phyloP scores from a whole-genome alignment of 2,329 filamentous ascomycete species.

The Fusarium concolor region DNA sequence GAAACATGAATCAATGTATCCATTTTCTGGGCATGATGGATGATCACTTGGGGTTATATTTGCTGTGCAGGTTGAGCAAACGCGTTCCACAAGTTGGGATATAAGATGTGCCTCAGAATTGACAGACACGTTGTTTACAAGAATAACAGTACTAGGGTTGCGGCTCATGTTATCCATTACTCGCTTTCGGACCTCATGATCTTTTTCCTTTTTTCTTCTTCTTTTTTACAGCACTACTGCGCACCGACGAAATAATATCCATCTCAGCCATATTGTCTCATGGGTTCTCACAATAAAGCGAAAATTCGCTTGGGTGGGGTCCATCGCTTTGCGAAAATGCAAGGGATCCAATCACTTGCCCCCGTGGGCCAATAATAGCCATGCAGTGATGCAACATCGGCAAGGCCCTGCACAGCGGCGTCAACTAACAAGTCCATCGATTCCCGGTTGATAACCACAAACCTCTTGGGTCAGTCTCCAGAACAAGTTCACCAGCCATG shows the following conservation, averaged over 20 bases:
- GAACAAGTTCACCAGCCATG: background rate
- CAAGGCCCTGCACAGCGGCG: background rate
- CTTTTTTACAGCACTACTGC: background rate
- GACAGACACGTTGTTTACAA: background rate
- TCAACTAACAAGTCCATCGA: constrained; percentile 9
- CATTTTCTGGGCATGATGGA: too few species aligned
- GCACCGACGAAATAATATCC: constrained; percentile 1
- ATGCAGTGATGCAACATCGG: constrained; percentile 6
- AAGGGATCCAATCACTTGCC: constrained; percentile 36
- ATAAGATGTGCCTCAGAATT: background rate
- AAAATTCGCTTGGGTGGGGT: constrained; percentile 8
- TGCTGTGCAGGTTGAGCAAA: background rate
- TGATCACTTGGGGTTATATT: too few species aligned
- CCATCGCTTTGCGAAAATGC: constrained; percentile 10
- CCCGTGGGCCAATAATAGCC: constrained; percentile 32
- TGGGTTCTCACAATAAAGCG: constrained; percentile 12
- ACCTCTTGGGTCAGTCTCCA: background rate
- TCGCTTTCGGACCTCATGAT: background rate
- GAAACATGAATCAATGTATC: background rate
- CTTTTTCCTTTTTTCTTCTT: too few species aligned
- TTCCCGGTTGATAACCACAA: constrained; percentile 12
- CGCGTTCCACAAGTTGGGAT: background rate
- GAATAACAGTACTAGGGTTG: background rate
- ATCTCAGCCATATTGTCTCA: constrained; percentile 1
- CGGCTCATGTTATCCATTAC: background rate